Base-by-base conservation (phyloP, 768 basidiomycete species). In the Suillus hirtellus region DNA sequence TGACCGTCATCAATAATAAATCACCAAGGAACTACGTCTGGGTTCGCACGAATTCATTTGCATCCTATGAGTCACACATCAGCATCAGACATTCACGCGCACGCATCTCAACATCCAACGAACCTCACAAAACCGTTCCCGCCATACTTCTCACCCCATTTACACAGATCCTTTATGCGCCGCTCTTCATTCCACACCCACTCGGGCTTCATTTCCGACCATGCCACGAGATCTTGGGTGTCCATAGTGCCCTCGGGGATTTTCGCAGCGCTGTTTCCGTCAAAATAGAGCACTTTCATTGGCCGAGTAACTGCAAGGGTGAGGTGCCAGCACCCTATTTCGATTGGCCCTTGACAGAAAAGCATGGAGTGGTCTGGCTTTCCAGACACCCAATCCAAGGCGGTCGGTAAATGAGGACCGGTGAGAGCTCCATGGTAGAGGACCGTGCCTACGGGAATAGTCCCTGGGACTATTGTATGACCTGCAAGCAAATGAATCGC, bases 21-120 rank as follows among this genome's bases (percentile, higher is more conserved):
- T 3, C 10, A 21, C 59, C 8, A 5, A 10, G 1, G 21, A 14
- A 7, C 3, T 4, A 62, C 31, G 10, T 31, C 21, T 35, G 34
- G 9, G 3, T 27, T 70, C 80, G 67, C 64, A 83, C 81, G 84
- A 82, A 65, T 80, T 76, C 75, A 79, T 78, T 72, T 82, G 78
- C 82, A 82, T 82, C 64, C 80, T 82, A 44, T n/a, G 31, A 4
- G 8, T 15, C 15, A 27, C 15, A 56, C 17, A 24, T 56, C 24
- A 40, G 24, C 24, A 56, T 40, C 24, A 3, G 40, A 10, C 15
- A 6, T 42, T 12, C 3, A 15, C 14, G 7, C 35, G 17, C 4
- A 50, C 35, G 17, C 7, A 46, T 17, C 31, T 24, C n/a, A 12
- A 1, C 35, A 31, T 17, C 12, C 42, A 14, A 35, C 42, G 24